Percentiles rank a stretch among this genome's conserved stretches.
Evolutionary conservation across 176 grass and related monocot species (phyloP).

Genomic region (Otatea glauca): DNA sequence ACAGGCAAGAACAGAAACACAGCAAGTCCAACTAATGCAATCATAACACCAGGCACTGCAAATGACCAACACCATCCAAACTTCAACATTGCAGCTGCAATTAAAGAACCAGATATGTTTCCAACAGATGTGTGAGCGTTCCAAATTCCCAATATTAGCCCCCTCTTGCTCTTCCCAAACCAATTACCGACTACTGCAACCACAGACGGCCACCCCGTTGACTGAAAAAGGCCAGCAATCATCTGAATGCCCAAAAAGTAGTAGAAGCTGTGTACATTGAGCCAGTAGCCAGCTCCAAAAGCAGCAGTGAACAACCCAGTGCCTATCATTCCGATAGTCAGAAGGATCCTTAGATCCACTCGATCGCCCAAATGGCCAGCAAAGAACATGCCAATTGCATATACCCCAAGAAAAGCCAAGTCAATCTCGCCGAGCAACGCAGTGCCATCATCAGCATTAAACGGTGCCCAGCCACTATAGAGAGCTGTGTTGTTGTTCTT

Average conservation of each 20-base stretch:
- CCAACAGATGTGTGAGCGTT: constrained; percentile 78
- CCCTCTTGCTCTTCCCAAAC: constrained; percentile 91
- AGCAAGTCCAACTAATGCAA: constrained; percentile 54
- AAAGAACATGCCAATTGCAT: constrained; percentile 88
- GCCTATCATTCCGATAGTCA: constrained; percentile 74
- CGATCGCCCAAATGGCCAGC: constrained; percentile 80
- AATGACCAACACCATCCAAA: constrained; percentile 82
- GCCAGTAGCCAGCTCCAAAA: constrained; percentile 78
- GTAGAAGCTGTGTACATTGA: constrained; percentile 79
- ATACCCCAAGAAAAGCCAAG: constrained; percentile 72
- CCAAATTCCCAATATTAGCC: constrained; percentile 85
- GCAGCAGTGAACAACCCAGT: constrained; percentile 68
- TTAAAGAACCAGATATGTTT: constrained; percentile 74
- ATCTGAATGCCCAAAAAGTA: constrained; percentile 76
- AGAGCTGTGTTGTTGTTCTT: constrained; percentile 30
- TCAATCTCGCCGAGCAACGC: constrained; percentile 76
- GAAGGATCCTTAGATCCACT: constrained; percentile 68
- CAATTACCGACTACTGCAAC: constrained; percentile 79
- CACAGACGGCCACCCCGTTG: constrained; percentile 77
- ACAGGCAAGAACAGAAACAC: constrained; percentile 74
- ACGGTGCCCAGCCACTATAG: constrained; percentile 68
- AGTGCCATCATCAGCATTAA: constrained; percentile 61
- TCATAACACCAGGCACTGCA: constrained; percentile 57
- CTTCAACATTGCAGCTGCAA: constrained; percentile 70
- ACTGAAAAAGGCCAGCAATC: constrained; percentile 77